Evolutionary conservation across 805 yeast genomes (phyloP).

Genomic region (Metschnikowia baotianmanensis): DNA sequence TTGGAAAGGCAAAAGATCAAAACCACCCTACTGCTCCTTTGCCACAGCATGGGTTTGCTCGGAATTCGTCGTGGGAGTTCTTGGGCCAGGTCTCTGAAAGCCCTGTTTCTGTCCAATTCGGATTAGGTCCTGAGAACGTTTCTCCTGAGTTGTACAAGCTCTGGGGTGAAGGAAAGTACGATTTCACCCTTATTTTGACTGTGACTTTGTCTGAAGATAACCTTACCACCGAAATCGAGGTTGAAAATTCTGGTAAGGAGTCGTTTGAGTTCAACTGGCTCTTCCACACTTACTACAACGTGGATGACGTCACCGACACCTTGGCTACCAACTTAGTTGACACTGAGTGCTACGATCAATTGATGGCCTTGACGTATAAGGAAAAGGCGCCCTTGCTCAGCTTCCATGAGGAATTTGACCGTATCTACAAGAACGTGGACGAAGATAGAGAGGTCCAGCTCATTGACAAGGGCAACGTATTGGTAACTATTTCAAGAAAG

Average conservation of each 20-base stretch:
- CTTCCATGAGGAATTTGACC: conserved; percentile 77
- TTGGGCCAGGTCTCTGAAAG: conserved; percentile 73
- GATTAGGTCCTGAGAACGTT: conserved; percentile 81
- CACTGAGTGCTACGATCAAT: conserved; percentile 70
- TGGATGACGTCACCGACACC: conserved; percentile 75
- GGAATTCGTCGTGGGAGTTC: conserved; percentile 90
- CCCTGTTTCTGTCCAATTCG: conserved; percentile 80
- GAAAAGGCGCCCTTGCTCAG: conserved; percentile 76
- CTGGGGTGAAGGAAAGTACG: conserved; percentile 55
- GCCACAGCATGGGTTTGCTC: conserved; percentile 97
- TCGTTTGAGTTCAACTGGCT: conserved; percentile 87
- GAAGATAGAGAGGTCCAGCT: conserved; percentile 59
- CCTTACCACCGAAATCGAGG: conserved; percentile 69
- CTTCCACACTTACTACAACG: conserved; percentile 83
- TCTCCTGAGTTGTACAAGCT: conserved; percentile 53
- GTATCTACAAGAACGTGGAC: conserved; percentile 70
- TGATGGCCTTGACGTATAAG: conserved; percentile 56
- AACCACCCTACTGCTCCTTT: conserved; percentile 56
- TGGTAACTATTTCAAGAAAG: conserved; percentile 62
- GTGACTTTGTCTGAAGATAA: conserved; percentile 54
- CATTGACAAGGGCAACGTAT: conserved; percentile 66
- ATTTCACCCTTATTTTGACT: conserved; percentile 75
- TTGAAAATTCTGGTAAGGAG: conserved; percentile 64
- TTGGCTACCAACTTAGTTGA: conserved; percentile 78
- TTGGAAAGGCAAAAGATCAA: conserved; percentile 65